A percentile compares a stretch with the other conserved stretches of the same genome.
phyloP scores from a whole-genome alignment of 345 rosid species.

The Microcos paniculata region DNA sequence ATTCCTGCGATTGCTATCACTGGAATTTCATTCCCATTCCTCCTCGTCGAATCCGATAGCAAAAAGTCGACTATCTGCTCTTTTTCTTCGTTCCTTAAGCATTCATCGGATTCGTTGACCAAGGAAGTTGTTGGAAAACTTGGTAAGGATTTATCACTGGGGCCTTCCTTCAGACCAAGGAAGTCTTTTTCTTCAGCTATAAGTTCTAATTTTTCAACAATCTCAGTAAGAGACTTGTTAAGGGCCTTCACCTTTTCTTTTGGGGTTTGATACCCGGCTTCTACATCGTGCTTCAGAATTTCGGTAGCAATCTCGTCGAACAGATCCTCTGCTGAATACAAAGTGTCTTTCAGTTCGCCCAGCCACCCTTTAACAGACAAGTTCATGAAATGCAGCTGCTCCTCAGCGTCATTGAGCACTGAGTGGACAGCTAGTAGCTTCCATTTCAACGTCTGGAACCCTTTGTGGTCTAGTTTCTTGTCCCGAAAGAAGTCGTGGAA shows the following conservation, averaged over 20 bases:
- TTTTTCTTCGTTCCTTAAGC: conserved; percentile 36
- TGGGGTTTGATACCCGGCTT: conserved; percentile 19
- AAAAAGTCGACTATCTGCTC: conserved; percentile 22
- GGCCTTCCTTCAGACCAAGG: conserved; percentile 25
- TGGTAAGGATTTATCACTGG: conserved; percentile 11
- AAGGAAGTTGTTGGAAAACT: conserved; percentile 37
- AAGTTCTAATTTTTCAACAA: conserved; percentile 26
- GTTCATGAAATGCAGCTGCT: conserved; percentile 35
- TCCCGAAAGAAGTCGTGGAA: conserved; percentile 23
- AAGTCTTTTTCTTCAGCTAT: conserved; percentile 27
- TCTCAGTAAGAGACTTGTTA: conserved; percentile 20
- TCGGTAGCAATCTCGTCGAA: conserved; percentile 33
- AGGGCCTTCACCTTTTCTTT: neutral
- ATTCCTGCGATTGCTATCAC: too few relatives aligned
- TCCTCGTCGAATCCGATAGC: conserved; percentile 18
- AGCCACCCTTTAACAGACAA: conserved; percentile 30
- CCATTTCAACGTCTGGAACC: conserved; percentile 28
- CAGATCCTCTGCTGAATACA: conserved; percentile 37
- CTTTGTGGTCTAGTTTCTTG: conserved; percentile 18
- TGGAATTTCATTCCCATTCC: too few relatives aligned
- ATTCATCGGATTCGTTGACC: conserved; percentile 25
- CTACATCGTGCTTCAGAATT: conserved; percentile 25
- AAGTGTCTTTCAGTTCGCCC: conserved; percentile 31
- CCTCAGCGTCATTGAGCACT: conserved; percentile 39
- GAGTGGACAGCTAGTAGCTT: conserved; percentile 28